Conservation (phyloP, 2,329 filamentous ascomycete species). For the Coleophoma cylindrospora region DNA sequence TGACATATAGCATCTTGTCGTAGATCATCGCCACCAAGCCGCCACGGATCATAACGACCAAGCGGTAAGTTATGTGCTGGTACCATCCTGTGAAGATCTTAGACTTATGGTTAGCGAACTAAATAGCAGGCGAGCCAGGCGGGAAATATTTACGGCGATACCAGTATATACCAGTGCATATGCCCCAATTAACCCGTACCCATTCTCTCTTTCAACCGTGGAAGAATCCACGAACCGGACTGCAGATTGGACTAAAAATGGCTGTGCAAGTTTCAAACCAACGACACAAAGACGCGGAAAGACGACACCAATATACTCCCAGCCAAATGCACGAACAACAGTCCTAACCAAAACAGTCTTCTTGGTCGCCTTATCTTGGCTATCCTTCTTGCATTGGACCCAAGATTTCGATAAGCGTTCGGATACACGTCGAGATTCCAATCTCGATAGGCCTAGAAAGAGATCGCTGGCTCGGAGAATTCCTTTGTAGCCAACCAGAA, state of each 20-base stretch:
- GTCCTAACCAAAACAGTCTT: background rate
- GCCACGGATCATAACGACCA: constrained; percentile 12
- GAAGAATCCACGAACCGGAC: background rate
- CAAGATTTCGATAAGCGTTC: background rate
- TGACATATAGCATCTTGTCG: constrained; percentile 12
- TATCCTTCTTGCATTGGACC: background rate
- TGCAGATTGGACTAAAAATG: background rate
- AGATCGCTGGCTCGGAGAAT: constrained; percentile 22
- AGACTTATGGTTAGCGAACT: background rate
- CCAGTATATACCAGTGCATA: background rate
- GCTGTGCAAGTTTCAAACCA: background rate
- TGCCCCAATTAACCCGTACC: background rate
- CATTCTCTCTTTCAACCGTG: background rate
- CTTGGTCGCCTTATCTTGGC: too few species aligned
- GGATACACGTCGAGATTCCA: background rate
- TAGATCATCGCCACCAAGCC: constrained; percentile 16
- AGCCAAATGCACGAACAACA: background rate
- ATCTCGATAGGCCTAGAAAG: background rate
- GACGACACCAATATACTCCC: background rate
- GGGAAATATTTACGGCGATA: background rate
- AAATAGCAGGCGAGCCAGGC: background rate
- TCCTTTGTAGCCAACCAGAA: constrained; percentile 19
- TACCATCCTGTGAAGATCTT: background rate
- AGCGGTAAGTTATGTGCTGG: background rate
- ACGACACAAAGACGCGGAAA: background rate